Base-by-base conservation (phyloP, 768 basidiomycete species). In the Lentinus tigrinus region DNA sequence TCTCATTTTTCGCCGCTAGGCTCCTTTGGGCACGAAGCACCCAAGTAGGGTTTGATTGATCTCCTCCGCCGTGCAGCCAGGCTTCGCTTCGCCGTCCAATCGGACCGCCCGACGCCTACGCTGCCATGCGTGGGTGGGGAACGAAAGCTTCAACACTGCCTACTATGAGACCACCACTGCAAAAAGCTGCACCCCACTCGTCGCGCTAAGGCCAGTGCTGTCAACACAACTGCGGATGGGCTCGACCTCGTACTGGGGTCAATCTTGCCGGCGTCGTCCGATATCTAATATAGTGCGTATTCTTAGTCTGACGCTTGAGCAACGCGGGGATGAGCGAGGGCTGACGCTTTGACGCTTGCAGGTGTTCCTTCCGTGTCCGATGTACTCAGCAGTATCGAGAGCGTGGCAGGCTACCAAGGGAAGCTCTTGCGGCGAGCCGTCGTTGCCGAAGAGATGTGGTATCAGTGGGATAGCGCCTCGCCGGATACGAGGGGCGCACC, bases 21-120 rank as follows among this genome's bases (percentile, higher is more conserved):
- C 57, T 53, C 47, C 46, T 47, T 54, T 8, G 37, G 52, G 52
- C 52, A 47, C 52, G 57, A 58, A 53, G 57, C 50, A 26, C 13
- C 27, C 26, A 26, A 21, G 27, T n/a, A 51, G 31, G 34, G 56
- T 46, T 51, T 51, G 56, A 51, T 51, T 43, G 48, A 52, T 57
- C 54, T 26, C 54, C 47, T 39, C 26, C 44, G 11, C 55, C 48
- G 56, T 48, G 40, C 49, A 51, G 39, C 48, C 47, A 24, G 31
- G 54, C 54, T 49, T 49, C 47, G 54, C 54, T 48, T 56, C 47
- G 46, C 57, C 57, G 57, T 40, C 26, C 57, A 21, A 43, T 55
- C 58, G 58, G 53, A 60, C 58, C 58, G 58, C 58, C 53, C 53
- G 37, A 46, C 57, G 48, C 31, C 48, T 47, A 36, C 28, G 28